Conservation (phyloP, 2,329 filamentous ascomycete species). For the Aureobasidium musti region DNA sequence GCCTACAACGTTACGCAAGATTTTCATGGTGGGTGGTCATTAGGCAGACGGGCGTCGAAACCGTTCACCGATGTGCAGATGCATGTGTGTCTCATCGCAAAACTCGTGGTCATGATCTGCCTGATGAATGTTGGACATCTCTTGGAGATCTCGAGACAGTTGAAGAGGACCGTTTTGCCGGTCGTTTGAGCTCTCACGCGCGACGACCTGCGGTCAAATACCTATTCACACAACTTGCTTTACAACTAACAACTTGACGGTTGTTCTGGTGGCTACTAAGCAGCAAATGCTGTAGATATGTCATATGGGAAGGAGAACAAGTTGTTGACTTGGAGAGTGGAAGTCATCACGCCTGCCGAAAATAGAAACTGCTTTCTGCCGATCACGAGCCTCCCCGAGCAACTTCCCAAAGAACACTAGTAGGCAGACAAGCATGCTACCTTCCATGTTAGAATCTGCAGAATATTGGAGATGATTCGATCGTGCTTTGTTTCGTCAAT, state of each 20-base stretch:
- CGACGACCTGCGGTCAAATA: background rate
- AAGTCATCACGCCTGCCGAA: background rate
- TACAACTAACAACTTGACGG: background rate
- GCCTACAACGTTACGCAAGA: conserved; percentile 20
- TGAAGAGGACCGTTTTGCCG: conserved; percentile 3
- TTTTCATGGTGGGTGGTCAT: background rate
- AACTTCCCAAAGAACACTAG: background rate
- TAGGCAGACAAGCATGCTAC: background rate
- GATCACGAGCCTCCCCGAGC: background rate
- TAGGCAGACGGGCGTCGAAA: conserved; percentile 3
- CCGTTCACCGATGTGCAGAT: conserved; percentile 16
- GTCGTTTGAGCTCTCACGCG: background rate
- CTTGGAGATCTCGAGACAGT: background rate
- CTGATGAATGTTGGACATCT: background rate
- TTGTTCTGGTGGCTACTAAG: background rate
- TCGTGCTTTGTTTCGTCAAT: background rate
- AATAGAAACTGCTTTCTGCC: background rate
- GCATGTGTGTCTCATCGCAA: conserved; percentile 7
- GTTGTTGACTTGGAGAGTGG: background rate
- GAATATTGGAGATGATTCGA: background rate
- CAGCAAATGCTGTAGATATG: background rate
- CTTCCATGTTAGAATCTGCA: background rate
- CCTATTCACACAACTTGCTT: background rate
- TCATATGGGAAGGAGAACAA: background rate
- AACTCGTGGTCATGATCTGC: conserved; percentile 2